phyloP scores from a whole-genome alignment of 2,329 filamentous ascomycete species.

The Penicillium hordei region DNA sequence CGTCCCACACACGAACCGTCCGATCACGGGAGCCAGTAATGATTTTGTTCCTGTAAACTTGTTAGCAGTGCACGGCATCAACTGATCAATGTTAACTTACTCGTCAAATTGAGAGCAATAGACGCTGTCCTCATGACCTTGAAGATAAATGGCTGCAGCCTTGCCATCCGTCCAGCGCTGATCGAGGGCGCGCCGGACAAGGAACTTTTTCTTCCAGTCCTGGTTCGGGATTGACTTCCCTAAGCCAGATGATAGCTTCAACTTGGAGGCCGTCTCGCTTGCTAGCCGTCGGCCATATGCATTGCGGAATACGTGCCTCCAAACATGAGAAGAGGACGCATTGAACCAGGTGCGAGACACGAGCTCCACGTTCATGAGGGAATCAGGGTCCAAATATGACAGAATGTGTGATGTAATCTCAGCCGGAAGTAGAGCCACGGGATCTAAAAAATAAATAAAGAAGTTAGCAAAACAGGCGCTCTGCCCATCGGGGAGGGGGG shows the following conservation, averaged over 20 bases:
- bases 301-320: constrained; percentile 61
- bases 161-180: constrained; percentile 76
- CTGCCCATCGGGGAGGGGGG: background rate
- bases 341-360: constrained; percentile 60
- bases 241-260: constrained; percentile 54
- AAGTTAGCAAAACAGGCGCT: constrained; percentile 11
- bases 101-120: constrained; percentile 99
- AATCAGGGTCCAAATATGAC: constrained; percentile 58
- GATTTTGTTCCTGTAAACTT: constrained; percentile 72
- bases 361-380: constrained; percentile 55
- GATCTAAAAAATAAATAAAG: constrained; percentile 43
- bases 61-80: constrained; percentile 35
- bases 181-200: constrained; percentile 72
- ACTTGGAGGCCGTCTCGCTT: constrained; percentile 35
- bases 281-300: constrained; percentile 51
- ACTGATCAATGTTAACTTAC: constrained; percentile 50
- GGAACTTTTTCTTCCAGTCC: constrained; percentile 84
- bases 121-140: constrained; percentile 91
- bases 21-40: constrained; percentile 94
- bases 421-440: constrained; percentile 55
- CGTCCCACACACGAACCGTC: constrained; percentile 95
- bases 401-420: constrained; percentile 62
- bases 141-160: constrained; percentile 81
- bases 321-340: constrained; percentile 59
- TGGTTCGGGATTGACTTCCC: constrained; percentile 60